Percentiles rank a stretch among this genome's conserved stretches.
Conservation (phyloP, 441 rosid genomes). For the Syzygium syzygioides region DNA sequence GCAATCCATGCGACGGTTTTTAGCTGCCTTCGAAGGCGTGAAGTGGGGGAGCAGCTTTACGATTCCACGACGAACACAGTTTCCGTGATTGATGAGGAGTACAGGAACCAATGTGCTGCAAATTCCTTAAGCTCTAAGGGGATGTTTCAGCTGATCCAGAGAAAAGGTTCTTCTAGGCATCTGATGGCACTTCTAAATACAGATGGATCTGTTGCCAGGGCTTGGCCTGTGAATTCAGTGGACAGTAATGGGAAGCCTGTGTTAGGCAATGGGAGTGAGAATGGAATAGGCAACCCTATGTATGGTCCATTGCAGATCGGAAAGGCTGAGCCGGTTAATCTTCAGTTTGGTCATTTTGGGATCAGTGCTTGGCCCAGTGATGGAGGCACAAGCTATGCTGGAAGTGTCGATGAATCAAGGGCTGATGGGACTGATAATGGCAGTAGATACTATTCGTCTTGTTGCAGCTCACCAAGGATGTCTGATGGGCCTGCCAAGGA, state of each 20-base stretch:
- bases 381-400: conserved; percentile 84
- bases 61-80: conserved; percentile 75
- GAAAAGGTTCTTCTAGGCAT: conserved; percentile 89
- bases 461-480: conserved; percentile 91
- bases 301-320: conserved; percentile 76
- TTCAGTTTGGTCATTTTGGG: conserved; percentile 90
- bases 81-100: conserved; percentile 74
- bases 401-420: conserved; percentile 76
- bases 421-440: conserved; percentile 72
- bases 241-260: conserved; percentile 46
- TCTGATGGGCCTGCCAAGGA: conserved; percentile 87
- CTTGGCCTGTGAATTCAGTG: conserved; percentile 76
- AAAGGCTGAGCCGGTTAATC: conserved; percentile 88
- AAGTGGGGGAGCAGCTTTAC: conserved; percentile 75
- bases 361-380: conserved; percentile 98
- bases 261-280: conserved; percentile 30
- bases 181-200: conserved; percentile 93
- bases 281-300: conserved; percentile 57
- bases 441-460: conserved; percentile 78
- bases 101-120: conserved; percentile 86
- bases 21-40: conserved; percentile 84
- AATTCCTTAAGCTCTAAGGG: conserved; percentile 90
- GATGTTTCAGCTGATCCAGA: conserved; percentile 92
- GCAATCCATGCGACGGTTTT: conserved; percentile 98
- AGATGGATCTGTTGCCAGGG: conserved; percentile 89